Base-by-base conservation (phyloP, 345 rosid species). In the Acer negundo region DNA sequence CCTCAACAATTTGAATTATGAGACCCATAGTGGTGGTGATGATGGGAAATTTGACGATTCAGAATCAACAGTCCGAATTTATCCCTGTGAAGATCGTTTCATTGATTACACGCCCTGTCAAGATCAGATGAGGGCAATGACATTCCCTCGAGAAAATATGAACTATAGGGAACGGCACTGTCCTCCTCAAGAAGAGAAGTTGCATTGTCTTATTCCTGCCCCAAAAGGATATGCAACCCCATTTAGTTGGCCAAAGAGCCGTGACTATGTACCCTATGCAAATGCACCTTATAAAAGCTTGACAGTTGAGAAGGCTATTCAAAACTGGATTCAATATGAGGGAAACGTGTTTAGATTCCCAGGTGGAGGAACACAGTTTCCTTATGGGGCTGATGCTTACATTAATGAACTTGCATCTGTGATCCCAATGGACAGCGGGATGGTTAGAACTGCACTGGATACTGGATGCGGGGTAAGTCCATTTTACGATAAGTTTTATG, bases 181-280 rank as follows among this genome's bases (percentile, higher is more conserved):
- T 59, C 93, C 93, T 68, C 73, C 78, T 1, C 82, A 87, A 68
- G 85, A 81, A 46, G 86, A 84, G 83, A 91, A 88, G 76, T 55
- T 91, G 55, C 87, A 22, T 62, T 91, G 93, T 83, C 82, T 91
- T 16, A 74, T 91, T 55, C 95, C 95, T 0, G 93, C 93, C 0
- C 93, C 95, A 11, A 77, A 85, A 77, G 93, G 95, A 66, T 91
- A 91, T 72, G 77, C 78, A 66, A 88, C 87, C 28, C 95, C 93
- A 44, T 91, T 91, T 80, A 84, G 81, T 26, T 91, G 95, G 95
- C 95, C 95, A 12, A 88, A 87, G 82, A 89, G 95, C 82, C 90
- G 93, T 26, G 90, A 91, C 64, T 91, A 85, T 72, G 93, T 91
- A 9, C 95, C 91, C 53, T 91, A 71, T 76, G 91, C 92, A 3